phyloP scores from a whole-genome alignment of 805 yeast species.

The Grigorovia yakushimaensis region DNA sequence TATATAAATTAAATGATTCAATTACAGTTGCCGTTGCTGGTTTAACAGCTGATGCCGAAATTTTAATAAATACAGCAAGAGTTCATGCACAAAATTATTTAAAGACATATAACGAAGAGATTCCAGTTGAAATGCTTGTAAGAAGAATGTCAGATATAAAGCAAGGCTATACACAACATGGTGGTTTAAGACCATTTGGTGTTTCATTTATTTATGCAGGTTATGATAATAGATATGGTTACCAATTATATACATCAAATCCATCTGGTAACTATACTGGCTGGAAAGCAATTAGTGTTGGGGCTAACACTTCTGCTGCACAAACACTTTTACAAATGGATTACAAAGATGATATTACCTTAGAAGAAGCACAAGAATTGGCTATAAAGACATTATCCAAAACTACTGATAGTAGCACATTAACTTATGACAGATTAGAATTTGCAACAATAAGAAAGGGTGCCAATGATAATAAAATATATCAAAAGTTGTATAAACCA shows the following conservation, averaged over 20 bases:
- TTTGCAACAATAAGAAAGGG: constrained; percentile 66
- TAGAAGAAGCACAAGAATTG: constrained; percentile 72
- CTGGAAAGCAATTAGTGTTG: constrained; percentile 96
- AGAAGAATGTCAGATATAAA: constrained; percentile 84
- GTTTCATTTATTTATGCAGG: constrained; percentile 96
- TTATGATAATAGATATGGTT: constrained; percentile 78
- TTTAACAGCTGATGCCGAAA: constrained; percentile 92
- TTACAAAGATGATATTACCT: constrained; percentile 67
- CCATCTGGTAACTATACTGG: constrained; percentile 98
- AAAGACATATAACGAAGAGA: constrained; percentile 80
- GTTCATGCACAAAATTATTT: constrained; percentile 74
- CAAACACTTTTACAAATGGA: constrained; percentile 94
- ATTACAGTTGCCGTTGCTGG: constrained; percentile 96
- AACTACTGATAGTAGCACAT: constrained; percentile 82
- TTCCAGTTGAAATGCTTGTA: constrained; percentile 88
- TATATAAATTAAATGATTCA: constrained; percentile 74
- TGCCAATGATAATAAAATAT: constrained; percentile 39
- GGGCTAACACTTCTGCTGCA: constrained; percentile 93
- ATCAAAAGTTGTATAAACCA: constrained; percentile 72
- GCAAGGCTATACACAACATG: constrained; percentile 97
- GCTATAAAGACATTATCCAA: constrained; percentile 88
- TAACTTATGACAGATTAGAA: constrained; percentile 86
- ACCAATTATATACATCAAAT: constrained; percentile 87
- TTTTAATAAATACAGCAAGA: constrained; percentile 81
- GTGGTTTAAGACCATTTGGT: constrained; percentile 97